Conservation (phyloP, 331 rosid species). For the Quercus lobata region DNA sequence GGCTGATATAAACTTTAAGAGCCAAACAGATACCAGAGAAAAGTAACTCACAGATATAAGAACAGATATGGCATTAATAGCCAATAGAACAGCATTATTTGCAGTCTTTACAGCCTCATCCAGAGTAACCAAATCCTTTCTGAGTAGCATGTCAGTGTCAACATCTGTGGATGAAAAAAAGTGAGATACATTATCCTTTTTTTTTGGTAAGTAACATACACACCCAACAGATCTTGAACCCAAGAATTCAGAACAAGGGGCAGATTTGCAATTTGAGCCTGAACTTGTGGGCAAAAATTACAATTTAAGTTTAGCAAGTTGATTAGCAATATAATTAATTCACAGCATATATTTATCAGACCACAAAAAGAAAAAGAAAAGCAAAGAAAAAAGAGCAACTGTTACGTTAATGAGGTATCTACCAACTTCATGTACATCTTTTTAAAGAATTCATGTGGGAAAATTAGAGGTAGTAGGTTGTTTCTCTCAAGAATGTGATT, state of each 20-base stretch:
- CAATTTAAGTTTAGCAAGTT: neutral
- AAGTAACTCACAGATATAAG: conserved; percentile 67
- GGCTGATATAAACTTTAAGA: conserved; percentile 8
- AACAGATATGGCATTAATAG: conserved; percentile 67
- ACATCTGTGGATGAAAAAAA: conserved; percentile 50
- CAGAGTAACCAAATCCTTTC: conserved; percentile 86
- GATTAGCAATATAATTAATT: neutral
- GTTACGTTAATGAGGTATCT: neutral
- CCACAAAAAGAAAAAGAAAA: neutral
- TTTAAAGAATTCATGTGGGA: too few species aligned
- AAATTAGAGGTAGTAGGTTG: too few species aligned
- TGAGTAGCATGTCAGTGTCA: conserved; percentile 71
- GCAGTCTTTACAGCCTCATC: conserved; percentile 95
- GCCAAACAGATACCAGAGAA: conserved; percentile 14
- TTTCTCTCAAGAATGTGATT: too few species aligned
- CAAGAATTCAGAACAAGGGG: neutral
- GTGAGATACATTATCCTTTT: neutral
- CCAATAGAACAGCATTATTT: conserved; percentile 82
- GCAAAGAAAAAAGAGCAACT: neutral
- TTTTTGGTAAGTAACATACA: neutral
- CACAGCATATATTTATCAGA: neutral
- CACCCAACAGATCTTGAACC: neutral
- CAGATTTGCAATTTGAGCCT: too few species aligned
- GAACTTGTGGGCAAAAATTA: too few species aligned
- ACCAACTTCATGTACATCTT: neutral